Conservation (phyloP, 441 rosid species). For the Populus hybrid region DNA sequence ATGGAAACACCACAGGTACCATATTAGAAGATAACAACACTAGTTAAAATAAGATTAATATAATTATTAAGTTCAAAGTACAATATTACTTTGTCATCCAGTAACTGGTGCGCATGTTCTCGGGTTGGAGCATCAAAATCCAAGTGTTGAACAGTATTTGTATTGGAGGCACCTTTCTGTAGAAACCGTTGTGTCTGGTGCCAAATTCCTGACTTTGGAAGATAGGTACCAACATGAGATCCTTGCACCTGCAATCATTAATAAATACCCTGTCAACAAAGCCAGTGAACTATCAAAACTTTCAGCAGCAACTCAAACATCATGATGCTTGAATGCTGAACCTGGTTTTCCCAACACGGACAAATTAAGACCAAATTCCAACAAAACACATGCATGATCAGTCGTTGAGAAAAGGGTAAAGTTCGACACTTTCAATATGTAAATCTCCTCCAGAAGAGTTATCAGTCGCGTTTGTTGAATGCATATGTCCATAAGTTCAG, state of each 20-base stretch:
- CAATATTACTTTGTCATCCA: slow-evolving; percentile 74
- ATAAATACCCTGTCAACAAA: slow-evolving; percentile 13
- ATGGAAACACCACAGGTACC: background rate
- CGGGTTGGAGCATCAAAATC: slow-evolving; percentile 99
- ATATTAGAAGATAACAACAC: slow-evolving; percentile 2
- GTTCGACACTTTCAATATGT: background rate
- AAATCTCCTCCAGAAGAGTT: background rate
- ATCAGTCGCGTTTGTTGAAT: background rate
- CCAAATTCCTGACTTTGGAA: slow-evolving; percentile 95
- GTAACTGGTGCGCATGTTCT: slow-evolving; percentile 73
- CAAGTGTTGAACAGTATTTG: slow-evolving; percentile 76
- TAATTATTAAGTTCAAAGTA: background rate
- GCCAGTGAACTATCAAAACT: background rate
- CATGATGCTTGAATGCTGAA: background rate
- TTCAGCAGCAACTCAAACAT: background rate
- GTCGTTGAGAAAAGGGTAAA: background rate
- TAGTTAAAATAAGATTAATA: slow-evolving; percentile 12
- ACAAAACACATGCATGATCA: background rate
- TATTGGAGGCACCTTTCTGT: slow-evolving; percentile 52
- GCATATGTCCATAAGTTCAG: background rate
- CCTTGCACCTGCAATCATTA: slow-evolving; percentile 69
- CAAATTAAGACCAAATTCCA: background rate
- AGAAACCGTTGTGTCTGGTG: slow-evolving; percentile 86
- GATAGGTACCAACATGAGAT: slow-evolving; percentile 95
- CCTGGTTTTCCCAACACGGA: background rate